Percentiles rank a stretch among this genome's conserved stretches.
These are phyloP conservation scores for Clavispora fructus DNA, from an alignment of 805 yeast genomes.

Conservation along the genomic window DNA sequence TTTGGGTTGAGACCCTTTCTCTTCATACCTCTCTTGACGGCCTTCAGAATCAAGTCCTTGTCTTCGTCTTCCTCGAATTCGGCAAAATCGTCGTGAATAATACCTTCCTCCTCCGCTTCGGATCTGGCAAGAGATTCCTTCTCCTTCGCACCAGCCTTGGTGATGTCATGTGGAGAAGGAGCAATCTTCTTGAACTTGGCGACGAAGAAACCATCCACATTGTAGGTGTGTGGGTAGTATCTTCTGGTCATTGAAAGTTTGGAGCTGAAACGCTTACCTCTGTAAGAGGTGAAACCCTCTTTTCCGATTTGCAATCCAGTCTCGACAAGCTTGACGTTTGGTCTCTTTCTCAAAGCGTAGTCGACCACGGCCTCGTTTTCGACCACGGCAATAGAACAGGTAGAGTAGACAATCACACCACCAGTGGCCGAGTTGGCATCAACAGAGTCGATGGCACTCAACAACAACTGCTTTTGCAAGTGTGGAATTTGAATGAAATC, in stretches of 20 bases:
- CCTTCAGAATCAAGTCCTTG: constrained; percentile 60
- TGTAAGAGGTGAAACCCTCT: constrained; percentile 87
- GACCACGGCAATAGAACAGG: constrained; percentile 97
- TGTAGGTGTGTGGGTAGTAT: constrained; percentile 96
- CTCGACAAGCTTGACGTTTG: constrained; percentile 91
- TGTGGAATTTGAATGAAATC: constrained; percentile 97
- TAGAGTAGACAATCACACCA: constrained; percentile 91
- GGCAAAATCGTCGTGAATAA: constrained; percentile 84
- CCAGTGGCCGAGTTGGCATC: constrained; percentile 91
- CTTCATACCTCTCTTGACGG: constrained; percentile 59
- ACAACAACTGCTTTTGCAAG: constrained; percentile 85
- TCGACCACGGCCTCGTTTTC: constrained; percentile 99
- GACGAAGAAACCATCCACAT: constrained; percentile 97
- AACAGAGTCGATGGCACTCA: constrained; percentile 96
- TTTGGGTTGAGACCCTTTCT: constrained; percentile 73
- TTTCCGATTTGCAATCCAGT: constrained; percentile 91
- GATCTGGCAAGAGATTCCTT: constrained; percentile 78
- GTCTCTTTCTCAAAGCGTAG: constrained; percentile 92
- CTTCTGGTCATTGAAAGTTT: constrained; percentile 79
- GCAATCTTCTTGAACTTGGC: constrained; percentile 94
- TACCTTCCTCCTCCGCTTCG: constrained; percentile 75
- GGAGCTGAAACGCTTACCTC: constrained; percentile 88
- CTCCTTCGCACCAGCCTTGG: constrained; percentile 84
- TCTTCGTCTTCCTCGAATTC: constrained; percentile 74
- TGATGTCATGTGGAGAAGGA: constrained; percentile 75